phyloP scores from a whole-genome alignment of 2,329 filamentous ascomycete species.

The Ophiostoma novo-ulmi region DNA sequence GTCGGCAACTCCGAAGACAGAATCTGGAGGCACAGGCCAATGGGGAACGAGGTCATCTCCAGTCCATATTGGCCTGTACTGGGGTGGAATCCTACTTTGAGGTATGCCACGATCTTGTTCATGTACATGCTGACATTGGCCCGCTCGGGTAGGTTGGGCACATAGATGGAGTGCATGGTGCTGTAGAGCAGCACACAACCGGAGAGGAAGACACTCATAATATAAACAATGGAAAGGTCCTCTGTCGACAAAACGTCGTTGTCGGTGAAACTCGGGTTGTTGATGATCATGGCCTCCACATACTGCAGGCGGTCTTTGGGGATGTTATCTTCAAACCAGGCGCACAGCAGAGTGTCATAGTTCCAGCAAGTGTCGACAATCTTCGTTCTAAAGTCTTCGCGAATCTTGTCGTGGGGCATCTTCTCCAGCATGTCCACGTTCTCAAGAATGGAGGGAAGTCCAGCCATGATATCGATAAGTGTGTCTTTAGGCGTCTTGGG shows the following conservation, averaged over 20 bases:
- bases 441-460: slow-evolving; percentile 27
- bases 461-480: slow-evolving; percentile 27
- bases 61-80: slow-evolving; percentile 27
- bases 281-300: not conserved
- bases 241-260: slow-evolving; percentile 23
- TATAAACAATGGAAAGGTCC: slow-evolving; percentile 27
- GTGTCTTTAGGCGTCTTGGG: slow-evolving; percentile 27
- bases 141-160: slow-evolving; percentile 22
- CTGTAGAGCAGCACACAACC: slow-evolving; percentile 28
- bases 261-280: slow-evolving; percentile 7
- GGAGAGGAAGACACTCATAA: slow-evolving; percentile 26
- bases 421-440: slow-evolving; percentile 24
- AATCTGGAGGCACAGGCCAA: slow-evolving; percentile 26
- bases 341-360: slow-evolving; percentile 23
- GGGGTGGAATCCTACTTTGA: slow-evolving; percentile 28
- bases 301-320: slow-evolving; percentile 22
- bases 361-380: slow-evolving; percentile 19
- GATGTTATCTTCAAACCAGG: slow-evolving; percentile 25
- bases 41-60: slow-evolving; percentile 27
- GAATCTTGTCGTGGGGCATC: not conserved
- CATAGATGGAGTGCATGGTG: slow-evolving; percentile 22
- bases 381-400: slow-evolving; percentile 11
- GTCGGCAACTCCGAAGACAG: slow-evolving; percentile 15
- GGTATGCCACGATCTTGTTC: slow-evolving; percentile 22
- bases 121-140: slow-evolving; percentile 23